Conservation (phyloP, 2,329 filamentous ascomycete species). For the Lasiodiplodia citricola region DNA sequence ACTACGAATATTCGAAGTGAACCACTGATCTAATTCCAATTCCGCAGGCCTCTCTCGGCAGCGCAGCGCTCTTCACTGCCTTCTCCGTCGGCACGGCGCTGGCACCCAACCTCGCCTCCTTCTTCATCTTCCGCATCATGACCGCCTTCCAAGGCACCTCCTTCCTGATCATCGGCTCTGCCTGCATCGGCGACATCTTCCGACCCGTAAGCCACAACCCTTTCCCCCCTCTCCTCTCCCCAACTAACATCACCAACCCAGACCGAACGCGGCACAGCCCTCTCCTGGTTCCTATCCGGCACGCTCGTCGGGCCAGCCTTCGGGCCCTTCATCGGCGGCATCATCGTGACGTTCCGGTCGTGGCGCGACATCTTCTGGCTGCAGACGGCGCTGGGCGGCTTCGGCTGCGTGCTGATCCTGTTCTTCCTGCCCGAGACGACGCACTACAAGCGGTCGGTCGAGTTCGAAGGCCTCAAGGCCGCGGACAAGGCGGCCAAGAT, state of each 20-base stretch:
- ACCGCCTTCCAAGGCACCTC: conserved; percentile 78
- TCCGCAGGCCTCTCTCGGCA: conserved; percentile 61
- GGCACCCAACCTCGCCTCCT: conserved; percentile 71
- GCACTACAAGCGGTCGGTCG: conserved; percentile 65
- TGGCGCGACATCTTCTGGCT: conserved; percentile 83
- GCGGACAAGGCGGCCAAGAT: conserved; percentile 60
- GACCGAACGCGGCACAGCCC: conserved; percentile 73
- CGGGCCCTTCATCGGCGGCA: conserved; percentile 73
- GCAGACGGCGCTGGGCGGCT: conserved; percentile 70
- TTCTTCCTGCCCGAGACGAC: conserved; percentile 77
- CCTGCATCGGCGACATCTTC: conserved; percentile 67
- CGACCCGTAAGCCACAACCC: conserved; percentile 37
- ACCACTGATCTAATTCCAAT: background rate
- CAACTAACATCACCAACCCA: conserved; percentile 47
- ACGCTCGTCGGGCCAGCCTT: conserved; percentile 74
- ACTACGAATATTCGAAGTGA: background rate
- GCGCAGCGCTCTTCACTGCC: conserved; percentile 67
- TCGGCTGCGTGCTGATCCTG: conserved; percentile 64
- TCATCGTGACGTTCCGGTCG: conserved; percentile 74
- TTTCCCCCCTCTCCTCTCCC: background rate
- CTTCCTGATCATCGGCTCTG: conserved; percentile 73
- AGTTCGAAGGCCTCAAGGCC: conserved; percentile 62
- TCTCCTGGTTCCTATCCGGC: conserved; percentile 75
- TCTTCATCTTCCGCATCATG: conserved; percentile 75
- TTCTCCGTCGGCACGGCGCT: conserved; percentile 76